Base-by-base conservation (phyloP, 495 filamentous ascomycete genomes). In the Xylaria longipes region DNA sequence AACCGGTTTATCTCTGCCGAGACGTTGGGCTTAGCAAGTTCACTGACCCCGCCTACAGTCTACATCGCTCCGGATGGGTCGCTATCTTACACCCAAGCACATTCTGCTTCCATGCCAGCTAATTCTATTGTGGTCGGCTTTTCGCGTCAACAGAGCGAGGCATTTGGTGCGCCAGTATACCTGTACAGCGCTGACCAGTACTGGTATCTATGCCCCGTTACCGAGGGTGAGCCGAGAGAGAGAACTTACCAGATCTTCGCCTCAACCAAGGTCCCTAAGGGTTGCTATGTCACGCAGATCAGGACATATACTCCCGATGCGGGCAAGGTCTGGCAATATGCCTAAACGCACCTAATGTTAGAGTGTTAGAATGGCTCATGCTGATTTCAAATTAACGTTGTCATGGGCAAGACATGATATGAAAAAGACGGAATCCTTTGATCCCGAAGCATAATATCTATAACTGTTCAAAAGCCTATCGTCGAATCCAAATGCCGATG, bases 61-160 rank as follows among this genome's bases (percentile, higher is more conserved):
- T 79, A 79, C 31, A 5, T 77, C 12, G 77, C 72, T 11, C 57
- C 63, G 0, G 77, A 79, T 46, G 73, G 75, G 0, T 61, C 77
- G 41, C 72, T 79, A 3, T 77, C 73, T 8, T 79, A 76, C 64
- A 79, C 77, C 0, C 58, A 50, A 0, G 33, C 73, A 0, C 75
- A 79, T 22, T 77, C 75, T 12, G 72, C 35, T 39, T 48, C 29
- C 1, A 39, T 79, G 7, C 77, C 77, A 11, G 56, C 69, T 6
- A 73, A 74, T 2, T 67, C 73, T 15, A 45, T 52, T 11, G 35
- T 52, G n/a, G 74, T 70, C 9, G 75, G 73, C 8, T 79, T 77
- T 65, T 25, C 37, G 5, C 73, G 71, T 3, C 1, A 5, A 1
- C 52, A n/a, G 43, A 75, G 73, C 70, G 31, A 70, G 35, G 29